Conservation (phyloP, 2,329 filamentous ascomycete species). For the Fusarium devonianum region DNA sequence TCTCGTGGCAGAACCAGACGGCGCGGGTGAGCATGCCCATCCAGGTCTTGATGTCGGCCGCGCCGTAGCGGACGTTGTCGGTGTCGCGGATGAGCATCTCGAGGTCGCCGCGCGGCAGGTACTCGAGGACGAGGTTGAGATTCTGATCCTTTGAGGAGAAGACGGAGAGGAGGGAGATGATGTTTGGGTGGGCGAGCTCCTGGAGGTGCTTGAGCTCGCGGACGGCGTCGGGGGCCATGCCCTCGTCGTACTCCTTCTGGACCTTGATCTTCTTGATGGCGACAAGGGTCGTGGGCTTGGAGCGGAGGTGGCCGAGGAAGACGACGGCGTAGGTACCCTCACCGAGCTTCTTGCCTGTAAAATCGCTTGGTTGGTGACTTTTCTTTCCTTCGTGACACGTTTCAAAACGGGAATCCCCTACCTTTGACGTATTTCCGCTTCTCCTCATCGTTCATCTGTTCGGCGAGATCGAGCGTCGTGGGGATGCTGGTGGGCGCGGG, state of each 20-base stretch:
- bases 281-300: slow-evolving; percentile 75
- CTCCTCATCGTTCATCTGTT: slow-evolving; percentile 82
- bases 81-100: slow-evolving; percentile 93
- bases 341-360: slow-evolving; percentile 82
- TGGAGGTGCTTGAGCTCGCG: slow-evolving; percentile 96
- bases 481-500: slow-evolving; percentile 44
- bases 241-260: slow-evolving; percentile 85
- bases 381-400: too few species aligned
- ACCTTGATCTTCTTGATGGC: slow-evolving; percentile 95
- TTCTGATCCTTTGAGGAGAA: slow-evolving; percentile 98
- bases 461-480: slow-evolving; percentile 67
- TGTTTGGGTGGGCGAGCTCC: slow-evolving; percentile 93
- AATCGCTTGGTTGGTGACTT: too few species aligned
- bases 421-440: slow-evolving; percentile 92
- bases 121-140: slow-evolving; percentile 94
- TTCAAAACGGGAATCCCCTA: slow-evolving; percentile 45
- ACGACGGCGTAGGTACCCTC: slow-evolving; percentile 98
- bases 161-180: slow-evolving; percentile 89
- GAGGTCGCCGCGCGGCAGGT: slow-evolving; percentile 89
- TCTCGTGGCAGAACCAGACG: slow-evolving; percentile 96
- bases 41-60: slow-evolving; percentile 95
- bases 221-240: slow-evolving; percentile 91
- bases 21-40: slow-evolving; percentile 96
- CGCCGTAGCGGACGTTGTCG: slow-evolving; percentile 78
- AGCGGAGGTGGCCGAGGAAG: slow-evolving; percentile 82